Evolutionary conservation across 1,139 yeast species (phyloP).

Genomic region (Saccharomycopsis hybrid): DNA sequence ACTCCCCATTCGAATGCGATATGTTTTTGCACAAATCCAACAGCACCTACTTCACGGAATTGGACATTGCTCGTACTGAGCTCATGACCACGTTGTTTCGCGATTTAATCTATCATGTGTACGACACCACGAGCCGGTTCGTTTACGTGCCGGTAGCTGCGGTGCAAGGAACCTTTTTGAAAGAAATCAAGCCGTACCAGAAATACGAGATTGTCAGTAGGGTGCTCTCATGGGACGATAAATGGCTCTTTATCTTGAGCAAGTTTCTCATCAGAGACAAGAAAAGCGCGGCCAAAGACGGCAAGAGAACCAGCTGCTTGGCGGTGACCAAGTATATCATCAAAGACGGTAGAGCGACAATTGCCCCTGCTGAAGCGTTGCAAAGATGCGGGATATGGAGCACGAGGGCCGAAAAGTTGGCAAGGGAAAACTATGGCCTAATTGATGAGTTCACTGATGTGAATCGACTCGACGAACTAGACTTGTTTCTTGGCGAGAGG

Average conservation of each 20-base stretch:
- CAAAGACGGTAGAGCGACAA: constrained; percentile 65
- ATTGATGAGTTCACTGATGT: too few species aligned
- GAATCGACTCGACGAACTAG: too few species aligned
- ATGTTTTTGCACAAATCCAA: constrained; percentile 83
- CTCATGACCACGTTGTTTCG: constrained; percentile 48
- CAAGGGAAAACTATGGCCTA: too few species aligned
- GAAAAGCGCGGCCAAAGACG: too few species aligned
- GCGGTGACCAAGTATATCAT: constrained; percentile 77
- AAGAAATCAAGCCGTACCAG: constrained; percentile 66
- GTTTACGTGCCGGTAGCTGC: constrained; percentile 79
- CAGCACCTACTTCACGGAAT: constrained; percentile 73
- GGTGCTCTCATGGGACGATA: constrained; percentile 80
- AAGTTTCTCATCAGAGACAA: constrained; percentile 37
- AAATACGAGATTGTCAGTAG: constrained; percentile 49
- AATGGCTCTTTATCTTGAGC: constrained; percentile 77
- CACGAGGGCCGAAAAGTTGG: too few species aligned
- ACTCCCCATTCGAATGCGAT: constrained; percentile 77
- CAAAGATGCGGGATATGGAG: too few species aligned
- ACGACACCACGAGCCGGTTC: too few species aligned
- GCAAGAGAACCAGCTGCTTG: constrained; percentile 35
- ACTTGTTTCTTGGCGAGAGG: too few species aligned
- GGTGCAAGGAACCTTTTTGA: constrained; percentile 59
- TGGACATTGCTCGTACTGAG: constrained; percentile 73
- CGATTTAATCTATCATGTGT: constrained; percentile 34
- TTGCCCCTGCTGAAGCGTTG: too few species aligned